Base-by-base conservation (phyloP, 495 filamentous ascomycete species). In the Penicillium ochrochloron region DNA sequence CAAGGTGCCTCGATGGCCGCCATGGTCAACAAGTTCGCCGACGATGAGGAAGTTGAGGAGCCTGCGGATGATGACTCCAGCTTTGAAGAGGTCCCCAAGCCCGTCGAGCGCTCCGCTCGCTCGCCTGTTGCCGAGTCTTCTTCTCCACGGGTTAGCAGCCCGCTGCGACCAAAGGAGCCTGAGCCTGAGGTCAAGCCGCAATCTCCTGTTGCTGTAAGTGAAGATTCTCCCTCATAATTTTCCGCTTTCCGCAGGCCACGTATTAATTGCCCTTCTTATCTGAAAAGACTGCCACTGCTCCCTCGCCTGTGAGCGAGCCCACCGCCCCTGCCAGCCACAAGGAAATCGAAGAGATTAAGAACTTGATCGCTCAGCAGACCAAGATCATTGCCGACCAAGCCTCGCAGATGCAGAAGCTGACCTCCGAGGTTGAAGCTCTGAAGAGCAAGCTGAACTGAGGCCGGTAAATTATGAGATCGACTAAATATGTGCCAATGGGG, bases 1-100 rank as follows among this genome's bases (percentile, higher is more conserved):
- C 93, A 93, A 80, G 92, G 92, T 68, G 84, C 82, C 57, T 94
- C 92, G 0, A 94, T 97, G 78, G 87, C 91, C 33, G 86, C 86
- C 57, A 86, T 93, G 81, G 93, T 94, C 1, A 85, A 84, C 71
- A 96, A 93, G 76, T 97, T 90, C 73, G 87, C 92, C 58, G 93
- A 96, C 72, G 77, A 90, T 17, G 87, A 89, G 27, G 87, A 85
- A 21, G 85, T 85, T 12, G 77, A 78, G 14, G 80, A 78, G 14
- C 80, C 85, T 10, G 82, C 78, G 6, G 85, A 89, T 56, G 90
- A 92, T 51, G 82, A 85, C 14, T 93, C 90, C 5, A 90, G 88
- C 76, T 97, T 97, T 70, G 90, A 96, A 71, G 90, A 94, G 68
- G 82, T 92, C 21, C 67, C 89, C n/a, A 90, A 90, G 67, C 83